A percentile compares a stretch with the other conserved stretches of the same genome.
Evolutionary conservation across 768 basidiomycete genomes (phyloP).

Genomic region (Lepiota venenata): DNA sequence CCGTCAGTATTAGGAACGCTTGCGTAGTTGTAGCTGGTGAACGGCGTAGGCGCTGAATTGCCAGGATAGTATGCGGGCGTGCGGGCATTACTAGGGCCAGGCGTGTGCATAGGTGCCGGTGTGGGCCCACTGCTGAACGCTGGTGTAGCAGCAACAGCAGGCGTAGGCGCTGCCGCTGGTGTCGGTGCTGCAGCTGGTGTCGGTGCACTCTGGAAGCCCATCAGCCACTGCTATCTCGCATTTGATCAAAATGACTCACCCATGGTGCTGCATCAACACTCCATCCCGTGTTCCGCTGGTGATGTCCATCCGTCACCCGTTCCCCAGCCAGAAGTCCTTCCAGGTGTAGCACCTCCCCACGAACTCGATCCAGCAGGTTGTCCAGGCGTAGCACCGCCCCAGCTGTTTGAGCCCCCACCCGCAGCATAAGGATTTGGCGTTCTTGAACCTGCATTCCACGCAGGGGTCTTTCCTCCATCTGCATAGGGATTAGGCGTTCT

Average conservation of each 20-base stretch:
- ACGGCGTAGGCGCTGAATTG: slow-evolving; percentile 12
- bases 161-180: slow-evolving; percentile 25
- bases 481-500: slow-evolving; percentile 71
- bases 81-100: slow-evolving; percentile 17
- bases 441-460: slow-evolving; percentile 56
- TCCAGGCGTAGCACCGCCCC: slow-evolving; percentile 45
- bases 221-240: neutral
- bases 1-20: slow-evolving; percentile 1
- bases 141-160: slow-evolving; percentile 29
- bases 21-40: neutral
- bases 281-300: slow-evolving; percentile 7
- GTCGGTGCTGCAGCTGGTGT: slow-evolving; percentile 49
- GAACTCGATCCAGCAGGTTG: no score
- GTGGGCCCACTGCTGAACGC: slow-evolving; percentile 31
- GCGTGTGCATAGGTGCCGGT: slow-evolving; percentile 31
- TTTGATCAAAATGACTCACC: slow-evolving; percentile 16
- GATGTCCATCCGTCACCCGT: slow-evolving; percentile 10
- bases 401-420: slow-evolving; percentile 30
- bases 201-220: slow-evolving; percentile 38
- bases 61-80: slow-evolving; percentile 40
- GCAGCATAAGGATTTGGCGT: slow-evolving; percentile 76
- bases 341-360: slow-evolving; percentile 21
- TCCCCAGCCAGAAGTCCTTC: slow-evolving; percentile 19
- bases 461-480: slow-evolving; percentile 64
- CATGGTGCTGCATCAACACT: slow-evolving; percentile 13